These are phyloP conservation scores for Salix koriyanagi DNA, from an alignment of 345 rosid species.

Conservation along the genomic window DNA sequence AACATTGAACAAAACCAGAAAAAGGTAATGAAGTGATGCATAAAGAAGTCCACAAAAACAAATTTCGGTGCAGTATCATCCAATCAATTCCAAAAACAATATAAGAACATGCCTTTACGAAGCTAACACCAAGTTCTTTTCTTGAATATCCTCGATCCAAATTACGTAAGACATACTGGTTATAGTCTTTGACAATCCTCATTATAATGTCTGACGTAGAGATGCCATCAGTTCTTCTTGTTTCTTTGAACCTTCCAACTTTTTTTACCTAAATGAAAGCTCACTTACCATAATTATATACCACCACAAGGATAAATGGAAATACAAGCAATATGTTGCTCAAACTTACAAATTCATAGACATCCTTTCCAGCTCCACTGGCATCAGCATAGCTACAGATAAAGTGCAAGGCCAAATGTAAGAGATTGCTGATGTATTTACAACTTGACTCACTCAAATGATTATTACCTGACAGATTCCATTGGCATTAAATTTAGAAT, in stretches of 20 bases:
- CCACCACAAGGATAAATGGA: not conserved
- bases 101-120: conserved; percentile 56
- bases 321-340: conserved; percentile 10
- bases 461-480: not conserved
- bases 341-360: conserved; percentile 83
- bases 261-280: conserved; percentile 57
- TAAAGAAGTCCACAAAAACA: not conserved
- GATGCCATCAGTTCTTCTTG: conserved; percentile 87
- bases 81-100: not conserved
- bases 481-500: not conserved
- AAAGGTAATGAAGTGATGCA: not conserved
- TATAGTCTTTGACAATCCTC: conserved; percentile 92
- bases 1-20: not conserved
- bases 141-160: conserved; percentile 88
- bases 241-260: conserved; percentile 83
- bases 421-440: not conserved
- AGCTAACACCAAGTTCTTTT: conserved; percentile 93
- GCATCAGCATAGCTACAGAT: conserved; percentile 76
- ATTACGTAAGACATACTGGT: conserved; percentile 91
- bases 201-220: conserved; percentile 89
- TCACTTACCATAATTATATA: conserved; percentile 15
- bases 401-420: not conserved
- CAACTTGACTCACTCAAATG: not conserved
- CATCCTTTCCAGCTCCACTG: conserved; percentile 86
- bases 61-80: not conserved